These are phyloP conservation scores for Triglochin maritima DNA, from an alignment of 106 monocot genomes.

Conservation along the genomic window DNA sequence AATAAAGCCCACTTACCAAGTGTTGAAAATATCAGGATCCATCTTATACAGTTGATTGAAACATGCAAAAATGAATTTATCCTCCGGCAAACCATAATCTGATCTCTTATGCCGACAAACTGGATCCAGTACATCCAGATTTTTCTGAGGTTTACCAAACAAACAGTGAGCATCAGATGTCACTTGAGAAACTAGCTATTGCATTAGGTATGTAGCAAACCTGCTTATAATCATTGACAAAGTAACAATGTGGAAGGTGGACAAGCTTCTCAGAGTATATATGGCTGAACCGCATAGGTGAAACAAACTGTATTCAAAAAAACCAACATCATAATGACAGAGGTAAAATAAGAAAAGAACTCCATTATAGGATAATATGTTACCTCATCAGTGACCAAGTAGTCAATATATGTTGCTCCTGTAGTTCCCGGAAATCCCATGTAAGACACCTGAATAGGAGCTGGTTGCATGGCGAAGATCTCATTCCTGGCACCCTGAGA, in stretches of 20 bases:
- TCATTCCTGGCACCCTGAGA: conserved; percentile 92
- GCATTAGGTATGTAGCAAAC: conserved; percentile 8
- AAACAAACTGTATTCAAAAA: conserved; percentile 65
- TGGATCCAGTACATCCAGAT: conserved; percentile 61
- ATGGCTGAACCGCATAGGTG: conserved; percentile 62
- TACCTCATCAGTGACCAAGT: conserved; percentile 93
- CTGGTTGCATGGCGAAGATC: conserved; percentile 93
- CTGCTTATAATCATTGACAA: conserved; percentile 99
- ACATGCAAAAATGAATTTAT: conserved; percentile 96
- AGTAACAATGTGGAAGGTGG: conserved; percentile 93
- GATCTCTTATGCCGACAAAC: conserved; percentile 64
- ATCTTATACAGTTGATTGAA: conserved; percentile 98
- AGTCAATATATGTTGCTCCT: conserved; percentile 88
- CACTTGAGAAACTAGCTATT: too few relatives aligned
- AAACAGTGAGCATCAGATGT: background rate
- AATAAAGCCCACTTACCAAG: conserved; percentile 41
- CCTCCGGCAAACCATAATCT: conserved; percentile 92
- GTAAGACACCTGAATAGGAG: conserved; percentile 96
- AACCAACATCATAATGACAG: background rate
- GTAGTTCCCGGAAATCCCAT: conserved; percentile 99
- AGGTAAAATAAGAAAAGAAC: background rate
- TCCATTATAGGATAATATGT: background rate
- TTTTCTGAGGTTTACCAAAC: conserved; percentile 38
- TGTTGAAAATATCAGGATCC: conserved; percentile 94
- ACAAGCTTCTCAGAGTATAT: conserved; percentile 98